These are phyloP conservation scores for Globisporangium mamillatum DNA, from an alignment of 352 stramenopile species.

Conservation along the genomic window DNA sequence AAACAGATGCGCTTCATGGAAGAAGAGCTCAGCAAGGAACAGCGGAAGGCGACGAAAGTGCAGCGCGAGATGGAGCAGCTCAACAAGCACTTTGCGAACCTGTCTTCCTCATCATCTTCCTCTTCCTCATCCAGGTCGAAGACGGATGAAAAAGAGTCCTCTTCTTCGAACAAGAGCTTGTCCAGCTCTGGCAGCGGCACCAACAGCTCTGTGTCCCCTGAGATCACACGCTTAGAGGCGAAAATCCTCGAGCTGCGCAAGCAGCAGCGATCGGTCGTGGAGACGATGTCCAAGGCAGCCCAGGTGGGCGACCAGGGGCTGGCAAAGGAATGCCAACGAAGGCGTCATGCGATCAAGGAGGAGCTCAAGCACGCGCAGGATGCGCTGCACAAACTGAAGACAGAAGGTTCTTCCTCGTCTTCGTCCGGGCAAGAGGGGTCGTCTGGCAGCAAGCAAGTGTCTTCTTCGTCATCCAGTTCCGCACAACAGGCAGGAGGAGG, in stretches of 20 bases:
- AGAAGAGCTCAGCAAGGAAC: slow-evolving; percentile 77
- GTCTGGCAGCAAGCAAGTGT: slow-evolving; percentile 7
- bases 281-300: slow-evolving; percentile 69
- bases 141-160: slow-evolving; percentile 30
- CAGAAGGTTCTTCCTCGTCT: slow-evolving; percentile 21
- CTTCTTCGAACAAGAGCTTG: slow-evolving; percentile 25
- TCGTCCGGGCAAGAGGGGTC: slow-evolving; percentile 6
- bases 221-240: slow-evolving; percentile 57
- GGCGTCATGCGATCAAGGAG: slow-evolving; percentile 73
- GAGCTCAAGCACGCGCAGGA: slow-evolving; percentile 74
- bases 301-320: slow-evolving; percentile 67
- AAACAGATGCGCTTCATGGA: slow-evolving; percentile 76
- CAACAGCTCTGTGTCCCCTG: slow-evolving; percentile 34
- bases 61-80: slow-evolving; percentile 86
- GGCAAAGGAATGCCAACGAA: slow-evolving; percentile 73
- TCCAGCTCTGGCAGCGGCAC: slow-evolving; percentile 22
- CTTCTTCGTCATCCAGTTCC: slow-evolving; percentile 11
- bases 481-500: not conserved
- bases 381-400: slow-evolving; percentile 61
- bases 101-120: slow-evolving; percentile 32
- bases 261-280: slow-evolving; percentile 71
- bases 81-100: slow-evolving; percentile 62
- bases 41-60: slow-evolving; percentile 68
- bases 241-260: slow-evolving; percentile 78
- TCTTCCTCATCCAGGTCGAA: slow-evolving; percentile 14